Conservation (phyloP, 23 red algal genomes). For the Gracilaria vermiculophylla region DNA sequence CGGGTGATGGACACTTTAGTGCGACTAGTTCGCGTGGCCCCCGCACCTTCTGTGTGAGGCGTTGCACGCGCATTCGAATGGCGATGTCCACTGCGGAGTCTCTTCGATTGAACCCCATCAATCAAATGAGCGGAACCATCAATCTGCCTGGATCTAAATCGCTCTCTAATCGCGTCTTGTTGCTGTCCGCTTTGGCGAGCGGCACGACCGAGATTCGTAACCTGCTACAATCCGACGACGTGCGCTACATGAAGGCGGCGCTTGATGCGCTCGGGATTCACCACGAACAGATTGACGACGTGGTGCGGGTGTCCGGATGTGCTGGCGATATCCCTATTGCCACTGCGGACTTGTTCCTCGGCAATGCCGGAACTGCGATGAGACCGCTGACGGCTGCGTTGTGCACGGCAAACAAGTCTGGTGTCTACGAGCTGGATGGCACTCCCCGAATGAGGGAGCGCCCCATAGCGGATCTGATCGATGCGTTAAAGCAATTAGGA, state of each 20-base stretch:
- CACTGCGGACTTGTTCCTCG: constrained; percentile 71
- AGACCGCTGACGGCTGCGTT: constrained; percentile 91
- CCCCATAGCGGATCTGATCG: constrained; percentile 89
- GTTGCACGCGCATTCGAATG: constrained; percentile 19
- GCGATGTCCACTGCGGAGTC: constrained; percentile 25
- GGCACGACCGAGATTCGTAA: constrained; percentile 78
- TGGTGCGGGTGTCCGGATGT: constrained; percentile 62
- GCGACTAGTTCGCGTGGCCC: not conserved
- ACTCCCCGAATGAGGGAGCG: constrained; percentile 91
- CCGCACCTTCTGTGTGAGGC: not conserved
- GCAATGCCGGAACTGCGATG: constrained; percentile 99
- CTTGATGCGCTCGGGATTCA: constrained; percentile 71
- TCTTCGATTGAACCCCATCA: constrained; percentile 46
- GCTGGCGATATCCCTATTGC: constrained; percentile 57
- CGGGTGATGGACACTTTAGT: not conserved
- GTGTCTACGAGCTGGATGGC: constrained; percentile 86
- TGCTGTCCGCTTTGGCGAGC: constrained; percentile 84
- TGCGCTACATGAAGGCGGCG: constrained; percentile 88
- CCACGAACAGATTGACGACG: constrained; percentile 19
- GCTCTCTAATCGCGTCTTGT: constrained; percentile 92
- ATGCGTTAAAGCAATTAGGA: constrained; percentile 86
- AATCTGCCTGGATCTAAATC: constrained; percentile 96
- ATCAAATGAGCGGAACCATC: constrained; percentile 38
- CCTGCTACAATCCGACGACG: constrained; percentile 89
- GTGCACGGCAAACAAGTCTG: constrained; percentile 38